phyloP scores from a whole-genome alignment of 768 basidiomycete genomes.

The Mycena rebaudengoi region DNA sequence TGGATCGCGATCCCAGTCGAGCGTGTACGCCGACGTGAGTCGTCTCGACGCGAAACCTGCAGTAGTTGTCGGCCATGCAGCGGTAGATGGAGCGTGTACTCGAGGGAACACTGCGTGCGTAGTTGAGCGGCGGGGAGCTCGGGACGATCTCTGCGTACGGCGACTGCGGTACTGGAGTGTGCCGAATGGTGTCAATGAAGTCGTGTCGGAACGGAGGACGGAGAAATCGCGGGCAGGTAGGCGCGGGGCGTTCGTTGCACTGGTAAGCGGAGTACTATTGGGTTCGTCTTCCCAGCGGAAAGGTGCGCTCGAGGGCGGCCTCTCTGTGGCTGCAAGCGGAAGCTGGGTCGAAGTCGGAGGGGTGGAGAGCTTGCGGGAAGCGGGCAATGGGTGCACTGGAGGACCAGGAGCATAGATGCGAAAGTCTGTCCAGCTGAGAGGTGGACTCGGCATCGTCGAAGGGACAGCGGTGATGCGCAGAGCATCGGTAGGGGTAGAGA shows the following conservation, averaged over 20 bases:
- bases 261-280: not conserved
- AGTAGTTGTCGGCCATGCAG: no score
- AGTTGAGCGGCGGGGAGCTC: not conserved
- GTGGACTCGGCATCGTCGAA: not conserved
- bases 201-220: not conserved
- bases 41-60: not conserved
- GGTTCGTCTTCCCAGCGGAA: slow-evolving; percentile 4
- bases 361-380: no score
- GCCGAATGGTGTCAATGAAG: not conserved
- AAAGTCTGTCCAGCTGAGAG: not conserved
- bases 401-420: no score
- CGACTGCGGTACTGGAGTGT: not conserved
- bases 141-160: not conserved
- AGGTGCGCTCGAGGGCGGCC: not conserved
- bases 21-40: not conserved
- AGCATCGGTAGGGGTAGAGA: not conserved
- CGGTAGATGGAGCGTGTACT: not conserved
- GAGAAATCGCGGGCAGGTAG: slow-evolving; percentile 1
- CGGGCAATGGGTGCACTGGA: no score
- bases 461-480: not conserved
- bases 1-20: not conserved
- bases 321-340: no score
- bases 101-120: not conserved
- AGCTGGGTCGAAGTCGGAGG: no score
- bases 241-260: not conserved